Percentiles rank a stretch among this genome's conserved stretches.
Conservation (phyloP, 768 basidiomycete species). For the Collybia mongolica region DNA sequence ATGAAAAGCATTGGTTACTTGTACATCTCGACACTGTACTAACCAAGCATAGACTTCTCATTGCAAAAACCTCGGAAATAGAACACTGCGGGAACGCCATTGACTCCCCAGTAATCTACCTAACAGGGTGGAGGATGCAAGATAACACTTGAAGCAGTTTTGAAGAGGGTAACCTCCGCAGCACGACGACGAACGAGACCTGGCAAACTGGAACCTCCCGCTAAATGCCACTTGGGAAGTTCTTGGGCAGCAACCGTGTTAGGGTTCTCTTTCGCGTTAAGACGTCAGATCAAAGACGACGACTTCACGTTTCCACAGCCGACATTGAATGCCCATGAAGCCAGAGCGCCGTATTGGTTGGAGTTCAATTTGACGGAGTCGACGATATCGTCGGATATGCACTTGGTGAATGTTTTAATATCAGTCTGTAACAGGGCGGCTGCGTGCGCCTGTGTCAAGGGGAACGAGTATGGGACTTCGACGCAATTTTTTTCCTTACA, state of each 20-base stretch:
- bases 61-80: no score
- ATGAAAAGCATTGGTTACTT: no score
- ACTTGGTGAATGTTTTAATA: slow-evolving; percentile 23
- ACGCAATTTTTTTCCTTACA: slow-evolving; percentile 26
- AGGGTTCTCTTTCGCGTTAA: slow-evolving; percentile 28
- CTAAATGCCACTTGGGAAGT: slow-evolving; percentile 27
- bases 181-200: slow-evolving; percentile 15
- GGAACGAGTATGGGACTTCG: slow-evolving; percentile 32
- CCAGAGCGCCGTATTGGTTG: slow-evolving; percentile 31
- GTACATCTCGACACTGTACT: no score
- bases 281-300: slow-evolving; percentile 26
- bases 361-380: slow-evolving; percentile 23
- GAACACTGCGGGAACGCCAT: no score
- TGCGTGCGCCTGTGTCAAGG: slow-evolving; percentile 26
- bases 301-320: slow-evolving; percentile 23
- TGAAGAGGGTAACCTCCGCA: slow-evolving; percentile 24
- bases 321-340: slow-evolving; percentile 28
- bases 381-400: slow-evolving; percentile 25
- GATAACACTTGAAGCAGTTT: slow-evolving; percentile 24
- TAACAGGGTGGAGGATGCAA: slow-evolving; percentile 18
- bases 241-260: slow-evolving; percentile 30
- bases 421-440: slow-evolving; percentile 26
- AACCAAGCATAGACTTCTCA: no score
- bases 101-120: no score
- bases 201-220: slow-evolving; percentile 23